Evolutionary conservation across 2,329 filamentous ascomycete genomes (phyloP).

Genomic region (Chrysoporthe austroafricana): DNA sequence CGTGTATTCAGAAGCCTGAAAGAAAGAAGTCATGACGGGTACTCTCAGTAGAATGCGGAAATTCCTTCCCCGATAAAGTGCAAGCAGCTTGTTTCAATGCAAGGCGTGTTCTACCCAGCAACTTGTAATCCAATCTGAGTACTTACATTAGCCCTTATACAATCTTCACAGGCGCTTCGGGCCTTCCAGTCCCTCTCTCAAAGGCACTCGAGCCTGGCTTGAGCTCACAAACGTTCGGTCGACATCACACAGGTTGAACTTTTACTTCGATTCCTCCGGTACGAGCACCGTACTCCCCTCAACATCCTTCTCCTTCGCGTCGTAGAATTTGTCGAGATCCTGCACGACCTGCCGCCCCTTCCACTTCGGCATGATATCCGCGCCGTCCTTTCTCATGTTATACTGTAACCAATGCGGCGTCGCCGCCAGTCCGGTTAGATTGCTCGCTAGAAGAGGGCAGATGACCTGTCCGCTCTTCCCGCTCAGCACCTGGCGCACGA

Average conservation of each 20-base stretch:
- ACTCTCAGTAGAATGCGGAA: no score
- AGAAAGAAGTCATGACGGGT: no score
- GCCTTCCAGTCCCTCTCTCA: neutral
- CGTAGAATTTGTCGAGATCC: conserved; percentile 47
- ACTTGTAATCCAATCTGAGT: no score
- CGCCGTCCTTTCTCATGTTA: conserved; percentile 48
- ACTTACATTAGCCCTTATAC: no score
- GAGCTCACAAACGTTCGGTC: neutral
- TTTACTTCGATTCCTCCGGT: conserved; percentile 30
- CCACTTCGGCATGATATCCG: conserved; percentile 49
- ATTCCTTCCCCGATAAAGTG: no score
- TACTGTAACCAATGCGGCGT: conserved; percentile 68
- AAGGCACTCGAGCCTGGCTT: neutral
- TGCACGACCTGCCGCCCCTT: conserved; percentile 52
- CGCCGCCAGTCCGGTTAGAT: conserved; percentile 50
- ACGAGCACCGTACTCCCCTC: conserved; percentile 46
- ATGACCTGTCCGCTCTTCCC: conserved; percentile 62
- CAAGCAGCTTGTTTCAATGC: no score
- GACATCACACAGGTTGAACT: neutral
- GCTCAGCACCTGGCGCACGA: conserved; percentile 62
- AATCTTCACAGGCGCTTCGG: neutral
- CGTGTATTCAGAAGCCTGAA: no score
- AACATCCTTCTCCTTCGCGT: conserved; percentile 35
- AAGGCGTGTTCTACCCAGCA: no score
- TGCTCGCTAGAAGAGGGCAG: conserved; percentile 50